Evolutionary conservation across 1,139 yeast species (phyloP), one percentile per base, ranked within the genome.

Genomic region (Petasospora rhodanensis): DNA sequence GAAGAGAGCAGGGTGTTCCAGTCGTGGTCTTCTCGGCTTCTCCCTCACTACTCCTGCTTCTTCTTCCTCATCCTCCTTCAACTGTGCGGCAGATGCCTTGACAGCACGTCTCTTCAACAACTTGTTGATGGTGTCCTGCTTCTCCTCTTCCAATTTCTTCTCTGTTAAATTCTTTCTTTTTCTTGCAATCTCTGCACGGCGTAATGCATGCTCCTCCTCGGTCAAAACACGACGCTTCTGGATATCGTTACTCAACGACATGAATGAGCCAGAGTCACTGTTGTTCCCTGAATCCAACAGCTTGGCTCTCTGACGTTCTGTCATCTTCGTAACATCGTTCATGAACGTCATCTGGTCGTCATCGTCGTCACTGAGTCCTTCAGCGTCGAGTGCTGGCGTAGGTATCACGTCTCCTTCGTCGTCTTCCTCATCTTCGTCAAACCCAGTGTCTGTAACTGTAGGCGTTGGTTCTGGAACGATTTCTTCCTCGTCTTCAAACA

Each of bases 181-280:
- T 47, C 98, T 73, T 0, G 96, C 91, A 51, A 76, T 79, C 54
- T 91, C 98, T 1, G 94, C 89, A 43, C 87, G 78, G 26, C 87
- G 70, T 39, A 86, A 60, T 23, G 85, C 85, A 24, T 78, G 70
- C 58, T 89, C 95, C 54, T 91, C 96, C 38, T 80, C 96, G 0
- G 95, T 80, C 37, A 84, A 70, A 5, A 63, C 63, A 34, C 66
- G 63, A 51, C 72, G 75, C 45, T 66, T 66, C 8, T 44, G 34
- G 6, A 56, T 52, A 22, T 62, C 54, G 53, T 67, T 52, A 38
- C 63, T 47, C 30, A 64, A 43, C 22, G 66, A 51, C 36, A 61
- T 31, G 21, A 58, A 31, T 34, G 43, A 16, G 7, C 22, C 31
- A 41, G 27, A 51, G 6, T 22, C 14, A 14, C 7, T 8, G 12